These are phyloP conservation scores for Rhododendron mucronatum DNA, from an alignment of 148 eudicot genomes.

Conservation along the genomic window DNA sequence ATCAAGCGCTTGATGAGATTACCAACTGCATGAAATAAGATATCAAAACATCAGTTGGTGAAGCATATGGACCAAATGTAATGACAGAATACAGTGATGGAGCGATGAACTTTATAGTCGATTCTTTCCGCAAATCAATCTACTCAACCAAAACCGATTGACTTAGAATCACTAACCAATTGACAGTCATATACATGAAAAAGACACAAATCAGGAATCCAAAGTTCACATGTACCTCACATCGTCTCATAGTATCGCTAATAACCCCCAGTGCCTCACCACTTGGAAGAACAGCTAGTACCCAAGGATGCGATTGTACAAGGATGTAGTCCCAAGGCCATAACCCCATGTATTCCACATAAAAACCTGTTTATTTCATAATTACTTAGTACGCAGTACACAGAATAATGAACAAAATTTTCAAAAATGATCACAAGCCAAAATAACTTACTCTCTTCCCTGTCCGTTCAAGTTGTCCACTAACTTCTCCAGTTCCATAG, in stretches of 20 bases:
- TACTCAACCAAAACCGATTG: constrained; percentile 24
- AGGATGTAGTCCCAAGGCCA: constrained; percentile 82
- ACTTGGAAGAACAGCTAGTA: constrained; percentile 74
- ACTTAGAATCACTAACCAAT: background rate
- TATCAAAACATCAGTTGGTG: constrained; percentile 69
- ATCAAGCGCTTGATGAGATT: constrained; percentile 19
- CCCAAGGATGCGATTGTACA: constrained; percentile 99
- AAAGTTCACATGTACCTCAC: constrained; percentile 56
- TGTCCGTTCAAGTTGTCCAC: constrained; percentile 93
- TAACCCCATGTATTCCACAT: constrained; percentile 96
- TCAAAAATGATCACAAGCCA: background rate
- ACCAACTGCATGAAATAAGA: constrained; percentile 86
- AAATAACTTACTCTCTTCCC: constrained; percentile 73
- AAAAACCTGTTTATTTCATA: constrained; percentile 48
- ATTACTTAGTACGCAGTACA: constrained; percentile 4
- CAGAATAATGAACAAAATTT: background rate
- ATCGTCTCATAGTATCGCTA: constrained; percentile 89
- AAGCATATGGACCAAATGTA: constrained; percentile 90
- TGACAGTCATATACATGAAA: background rate
- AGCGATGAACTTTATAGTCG: constrained; percentile 54
- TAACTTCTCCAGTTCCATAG: constrained; percentile 99
- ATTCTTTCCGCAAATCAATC: constrained; percentile 83
- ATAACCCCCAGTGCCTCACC: constrained; percentile 92
- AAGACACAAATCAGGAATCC: background rate
- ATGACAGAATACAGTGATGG: constrained; percentile 63